Evolutionary conservation across 805 yeast genomes (phyloP).

Genomic region (Spathaspora hagerdaliae): DNA sequence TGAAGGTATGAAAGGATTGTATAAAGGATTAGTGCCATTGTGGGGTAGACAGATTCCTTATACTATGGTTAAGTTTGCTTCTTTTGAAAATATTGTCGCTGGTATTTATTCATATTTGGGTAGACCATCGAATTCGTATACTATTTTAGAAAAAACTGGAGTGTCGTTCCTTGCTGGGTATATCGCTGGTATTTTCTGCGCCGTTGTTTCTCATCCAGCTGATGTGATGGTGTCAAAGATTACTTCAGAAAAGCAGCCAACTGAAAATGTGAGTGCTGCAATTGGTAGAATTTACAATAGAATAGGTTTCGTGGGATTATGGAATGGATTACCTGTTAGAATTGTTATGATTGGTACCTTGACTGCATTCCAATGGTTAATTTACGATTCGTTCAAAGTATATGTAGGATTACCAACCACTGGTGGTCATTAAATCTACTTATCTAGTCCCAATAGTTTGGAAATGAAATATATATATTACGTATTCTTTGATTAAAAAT

Average conservation of each 20-base stretch:
- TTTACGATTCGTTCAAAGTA: slow-evolving; percentile 96
- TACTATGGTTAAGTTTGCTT: slow-evolving; percentile 95
- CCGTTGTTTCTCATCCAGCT: slow-evolving; percentile 96
- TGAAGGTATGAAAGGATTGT: slow-evolving; percentile 73
- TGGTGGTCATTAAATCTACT: slow-evolving; percentile 41
- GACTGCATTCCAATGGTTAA: slow-evolving; percentile 95
- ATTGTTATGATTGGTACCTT: slow-evolving; percentile 96
- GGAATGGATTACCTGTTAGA: slow-evolving; percentile 95
- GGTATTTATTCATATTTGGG: slow-evolving; percentile 72
- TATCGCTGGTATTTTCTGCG: slow-evolving; percentile 96
- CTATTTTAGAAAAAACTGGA: slow-evolving; percentile 79
- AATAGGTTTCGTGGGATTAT: slow-evolving; percentile 86
- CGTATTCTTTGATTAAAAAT: no score
- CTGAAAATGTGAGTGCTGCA: slow-evolving; percentile 66
- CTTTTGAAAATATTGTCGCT: slow-evolving; percentile 89
- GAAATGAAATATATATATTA: no score
- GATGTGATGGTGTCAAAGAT: slow-evolving; percentile 96
- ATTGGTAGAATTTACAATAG: slow-evolving; percentile 68
- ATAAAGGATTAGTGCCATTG: slow-evolving; percentile 85
- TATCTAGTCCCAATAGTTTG: no score
- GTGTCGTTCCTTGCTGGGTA: slow-evolving; percentile 95
- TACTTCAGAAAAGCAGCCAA: slow-evolving; percentile 63
- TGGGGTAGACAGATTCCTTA: slow-evolving; percentile 99
- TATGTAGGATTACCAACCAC: slow-evolving; percentile 92
- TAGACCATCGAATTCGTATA: slow-evolving; percentile 65